Evolutionary conservation across 2,329 filamentous ascomycete genomes (phyloP).

Genomic region (Verticillium longisporum): DNA sequence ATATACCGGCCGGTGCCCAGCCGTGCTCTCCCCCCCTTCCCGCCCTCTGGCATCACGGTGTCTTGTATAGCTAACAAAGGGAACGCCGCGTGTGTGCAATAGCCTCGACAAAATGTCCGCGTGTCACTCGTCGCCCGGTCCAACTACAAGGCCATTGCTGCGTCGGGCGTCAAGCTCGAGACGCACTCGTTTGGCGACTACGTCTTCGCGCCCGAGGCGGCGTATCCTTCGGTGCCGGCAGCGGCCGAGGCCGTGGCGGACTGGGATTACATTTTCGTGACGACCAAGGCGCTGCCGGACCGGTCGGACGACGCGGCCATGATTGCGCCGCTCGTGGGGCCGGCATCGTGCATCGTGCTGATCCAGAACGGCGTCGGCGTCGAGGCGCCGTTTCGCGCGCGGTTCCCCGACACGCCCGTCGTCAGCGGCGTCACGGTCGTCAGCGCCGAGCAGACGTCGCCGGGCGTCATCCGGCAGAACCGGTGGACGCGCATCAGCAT

Average conservation of each 20-base stretch:
- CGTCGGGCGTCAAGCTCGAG: constrained; percentile 54
- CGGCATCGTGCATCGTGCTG: constrained; percentile 52
- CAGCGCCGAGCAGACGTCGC: constrained; percentile 58
- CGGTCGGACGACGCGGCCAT: constrained; percentile 53
- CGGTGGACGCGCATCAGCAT: constrained; percentile 68
- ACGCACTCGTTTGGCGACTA: constrained; percentile 64
- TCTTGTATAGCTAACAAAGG: not conserved
- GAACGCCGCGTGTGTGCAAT: constrained; percentile 2
- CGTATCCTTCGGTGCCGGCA: constrained; percentile 55
- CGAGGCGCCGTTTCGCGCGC: constrained; percentile 55
- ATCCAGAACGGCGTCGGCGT: constrained; percentile 69
- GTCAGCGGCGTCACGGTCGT: constrained; percentile 64
- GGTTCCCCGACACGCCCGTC: constrained; percentile 55
- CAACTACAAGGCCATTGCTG: constrained; percentile 59
- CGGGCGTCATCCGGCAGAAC: constrained; percentile 61
- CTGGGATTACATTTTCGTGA: constrained; percentile 60
- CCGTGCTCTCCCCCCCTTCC: no score
- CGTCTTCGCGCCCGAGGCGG: constrained; percentile 52
- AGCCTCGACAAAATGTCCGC: constrained; percentile 44
- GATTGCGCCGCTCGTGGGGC: constrained; percentile 52
- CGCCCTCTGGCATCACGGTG: no score
- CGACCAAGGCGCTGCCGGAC: constrained; percentile 65
- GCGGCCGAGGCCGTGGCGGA: constrained; percentile 28
- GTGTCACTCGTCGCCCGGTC: constrained; percentile 68
- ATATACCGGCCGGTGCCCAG: no score